phyloP scores from a whole-genome alignment of 805 yeast genomes.

The Saccharomyces mikatae region DNA sequence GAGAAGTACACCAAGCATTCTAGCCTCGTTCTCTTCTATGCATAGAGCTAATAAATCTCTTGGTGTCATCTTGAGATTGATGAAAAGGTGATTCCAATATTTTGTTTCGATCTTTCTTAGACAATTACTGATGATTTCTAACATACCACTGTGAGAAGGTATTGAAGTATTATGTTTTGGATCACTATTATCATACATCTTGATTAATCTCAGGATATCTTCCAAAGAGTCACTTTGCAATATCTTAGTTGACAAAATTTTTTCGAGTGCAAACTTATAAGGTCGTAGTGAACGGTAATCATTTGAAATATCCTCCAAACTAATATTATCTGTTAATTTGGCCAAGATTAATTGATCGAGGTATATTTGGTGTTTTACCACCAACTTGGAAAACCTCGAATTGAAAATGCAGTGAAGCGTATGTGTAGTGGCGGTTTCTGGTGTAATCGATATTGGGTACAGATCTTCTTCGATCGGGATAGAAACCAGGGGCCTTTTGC shows the following conservation, averaged over 20 bases:
- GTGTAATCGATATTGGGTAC: constrained; percentile 24
- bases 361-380: constrained; percentile 22
- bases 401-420: constrained; percentile 21
- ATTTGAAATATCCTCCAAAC: constrained; percentile 15
- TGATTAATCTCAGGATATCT: constrained; percentile 19
- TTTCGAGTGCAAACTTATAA: constrained; percentile 30
- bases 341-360: constrained; percentile 24
- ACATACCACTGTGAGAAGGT: constrained; percentile 12
- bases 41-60: constrained; percentile 25
- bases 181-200: constrained; percentile 12
- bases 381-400: constrained; percentile 12
- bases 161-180: not conserved
- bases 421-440: constrained; percentile 24
- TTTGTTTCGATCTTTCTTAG: constrained; percentile 29
- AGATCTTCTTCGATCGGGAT: constrained; percentile 21
- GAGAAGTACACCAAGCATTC: constrained; percentile 24
- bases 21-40: constrained; percentile 26
- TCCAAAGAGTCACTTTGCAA: constrained; percentile 18
- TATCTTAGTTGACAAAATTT: constrained; percentile 24
- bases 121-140: constrained; percentile 30
- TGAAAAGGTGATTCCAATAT: constrained; percentile 27
- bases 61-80: constrained; percentile 23
- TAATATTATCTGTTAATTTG: constrained; percentile 8
- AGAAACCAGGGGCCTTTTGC: constrained; percentile 8
- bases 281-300: constrained; percentile 21